Percentiles rank a stretch among this genome's conserved stretches.
These are phyloP conservation scores for Hylodesmum podocarpum DNA, from an alignment of 306 rosid species.

Conservation along the genomic window DNA sequence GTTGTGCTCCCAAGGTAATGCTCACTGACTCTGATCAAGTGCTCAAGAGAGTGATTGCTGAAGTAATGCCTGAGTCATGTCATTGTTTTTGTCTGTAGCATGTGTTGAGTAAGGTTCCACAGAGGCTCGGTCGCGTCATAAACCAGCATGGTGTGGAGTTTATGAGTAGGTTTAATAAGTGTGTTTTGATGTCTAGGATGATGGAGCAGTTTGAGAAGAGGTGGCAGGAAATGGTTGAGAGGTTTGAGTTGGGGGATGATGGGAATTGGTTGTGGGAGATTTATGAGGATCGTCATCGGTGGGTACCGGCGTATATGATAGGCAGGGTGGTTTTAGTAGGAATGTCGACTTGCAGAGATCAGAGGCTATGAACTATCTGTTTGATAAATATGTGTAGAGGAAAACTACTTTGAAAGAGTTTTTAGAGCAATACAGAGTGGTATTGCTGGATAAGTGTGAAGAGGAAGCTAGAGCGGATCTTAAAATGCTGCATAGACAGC, in stretches of 20 bases:
- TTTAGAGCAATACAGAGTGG: slow-evolving; percentile 58
- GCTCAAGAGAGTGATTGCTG: slow-evolving; percentile 48
- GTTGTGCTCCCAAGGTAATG: slow-evolving; percentile 62
- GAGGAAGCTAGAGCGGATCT: slow-evolving; percentile 82
- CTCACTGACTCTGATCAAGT: slow-evolving; percentile 60
- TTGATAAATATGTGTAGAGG: slow-evolving; percentile 74
- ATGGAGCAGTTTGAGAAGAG: slow-evolving; percentile 69
- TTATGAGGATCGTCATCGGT: slow-evolving; percentile 56
- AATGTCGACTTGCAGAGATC: slow-evolving; percentile 65
- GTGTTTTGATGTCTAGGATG: slow-evolving; percentile 63
- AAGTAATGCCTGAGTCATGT: slow-evolving; percentile 51
- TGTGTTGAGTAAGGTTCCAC: slow-evolving; percentile 64
- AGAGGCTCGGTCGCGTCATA: slow-evolving; percentile 53
- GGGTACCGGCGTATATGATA: slow-evolving; percentile 61
- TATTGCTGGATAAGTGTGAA: slow-evolving; percentile 65
- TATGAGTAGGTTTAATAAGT: slow-evolving; percentile 58
- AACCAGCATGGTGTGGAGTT: slow-evolving; percentile 53
- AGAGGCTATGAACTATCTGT: slow-evolving; percentile 58
- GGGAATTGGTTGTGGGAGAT: slow-evolving; percentile 52
- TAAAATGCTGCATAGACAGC: slow-evolving; percentile 64
- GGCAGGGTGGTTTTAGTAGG: slow-evolving; percentile 57
- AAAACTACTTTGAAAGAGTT: slow-evolving; percentile 68
- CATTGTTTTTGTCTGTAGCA: slow-evolving; percentile 77
- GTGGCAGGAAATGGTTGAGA: slow-evolving; percentile 64
- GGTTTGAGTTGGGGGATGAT: slow-evolving; percentile 51